Evolutionary conservation across 768 basidiomycete genomes (phyloP), one percentile per base, ranked within the genome.

Genomic region (Xerocomellus dryophilus): DNA sequence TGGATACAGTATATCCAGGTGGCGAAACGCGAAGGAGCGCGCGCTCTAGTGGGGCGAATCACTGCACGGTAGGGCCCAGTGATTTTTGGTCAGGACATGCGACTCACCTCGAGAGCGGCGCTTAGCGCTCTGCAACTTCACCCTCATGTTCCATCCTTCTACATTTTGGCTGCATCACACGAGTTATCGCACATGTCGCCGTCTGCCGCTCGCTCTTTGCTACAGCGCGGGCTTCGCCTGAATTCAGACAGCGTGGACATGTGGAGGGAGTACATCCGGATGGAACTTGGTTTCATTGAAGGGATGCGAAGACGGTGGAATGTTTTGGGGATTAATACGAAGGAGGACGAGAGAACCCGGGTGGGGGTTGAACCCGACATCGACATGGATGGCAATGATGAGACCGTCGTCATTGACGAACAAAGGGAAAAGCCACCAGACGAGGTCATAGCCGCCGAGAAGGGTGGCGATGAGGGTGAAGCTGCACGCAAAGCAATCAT

Each of bases 1-100:
- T 98, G 94, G 94, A 74, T 90, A 44, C 87, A 94, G 59, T 97
- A 96, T 66, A 84, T 95, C 44, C 79, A 90, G 53, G 78, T 92
- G 20, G 93, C 93, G 1, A 87, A 90, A 69, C 78, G 82, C 43
- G 86, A 92, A 65, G 83, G 84, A 0, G 93, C 93, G 42, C 76
- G 82, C 15, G 82, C 88, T 41, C 76, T 96, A 20, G 89, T 93
- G 3, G 87, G 88, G 4, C 79, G 89, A 36, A 85, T 94, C 43
- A 84, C 86, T 18, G 94, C 91, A 29, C 83, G 89, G 88, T 90
- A 63, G 35, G 83, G 9, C 69, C 20, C 31, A 32, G 4, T 50
- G 51, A 1, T 23, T 35, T 29, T 39, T 32, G 17, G 25, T 32
- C 38, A 12, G 10, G n/a, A 32, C 45, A 29, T 27, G 21, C 12